These are phyloP conservation scores for Phytophthora palmivora DNA, from an alignment of 352 stramenopile genomes.

Conservation along the genomic window DNA sequence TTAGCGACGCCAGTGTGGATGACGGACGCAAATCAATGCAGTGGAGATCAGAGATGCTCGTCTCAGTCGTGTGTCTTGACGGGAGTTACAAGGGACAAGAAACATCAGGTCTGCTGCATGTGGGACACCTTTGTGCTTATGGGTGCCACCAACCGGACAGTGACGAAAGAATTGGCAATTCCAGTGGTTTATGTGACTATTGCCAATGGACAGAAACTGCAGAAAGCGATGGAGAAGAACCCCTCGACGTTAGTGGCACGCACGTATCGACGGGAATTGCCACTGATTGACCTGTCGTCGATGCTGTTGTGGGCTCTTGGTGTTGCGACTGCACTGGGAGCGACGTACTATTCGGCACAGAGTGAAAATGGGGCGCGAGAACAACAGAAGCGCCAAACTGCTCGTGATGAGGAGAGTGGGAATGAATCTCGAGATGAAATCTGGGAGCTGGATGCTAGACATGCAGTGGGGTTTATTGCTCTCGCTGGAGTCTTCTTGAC, in stretches of 20 bases:
- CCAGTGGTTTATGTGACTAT: conserved; percentile 81
- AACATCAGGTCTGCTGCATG: conserved; percentile 76
- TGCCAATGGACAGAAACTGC: conserved; percentile 54
- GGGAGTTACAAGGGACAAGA: conserved; percentile 32
- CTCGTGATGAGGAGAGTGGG: conserved; percentile 16
- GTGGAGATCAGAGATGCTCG: conserved; percentile 34
- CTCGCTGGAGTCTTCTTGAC: conserved; percentile 67
- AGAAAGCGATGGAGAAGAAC: conserved; percentile 45
- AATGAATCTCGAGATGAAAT: conserved; percentile 37
- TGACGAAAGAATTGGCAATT: conserved; percentile 48
- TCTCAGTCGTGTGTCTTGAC: conserved; percentile 73
- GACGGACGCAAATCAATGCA: conserved; percentile 55
- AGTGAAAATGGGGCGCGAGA: conserved; percentile 18
- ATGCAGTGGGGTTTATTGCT: conserved; percentile 73
- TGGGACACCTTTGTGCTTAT: conserved; percentile 86
- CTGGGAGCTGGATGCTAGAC: conserved; percentile 68
- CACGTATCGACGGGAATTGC: conserved; percentile 54
- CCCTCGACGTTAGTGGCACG: conserved; percentile 46
- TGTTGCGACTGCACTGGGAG: conserved; percentile 60
- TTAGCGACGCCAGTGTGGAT: conserved; percentile 52
- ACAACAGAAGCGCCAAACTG: conserved; percentile 29
- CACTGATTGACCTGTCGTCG: conserved; percentile 65
- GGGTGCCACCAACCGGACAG: conserved; percentile 59
- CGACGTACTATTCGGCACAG: conserved; percentile 69
- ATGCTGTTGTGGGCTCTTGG: conserved; percentile 70